Conservation (phyloP, 108 stramenopile species). For the Nitzschia sp. region DNA sequence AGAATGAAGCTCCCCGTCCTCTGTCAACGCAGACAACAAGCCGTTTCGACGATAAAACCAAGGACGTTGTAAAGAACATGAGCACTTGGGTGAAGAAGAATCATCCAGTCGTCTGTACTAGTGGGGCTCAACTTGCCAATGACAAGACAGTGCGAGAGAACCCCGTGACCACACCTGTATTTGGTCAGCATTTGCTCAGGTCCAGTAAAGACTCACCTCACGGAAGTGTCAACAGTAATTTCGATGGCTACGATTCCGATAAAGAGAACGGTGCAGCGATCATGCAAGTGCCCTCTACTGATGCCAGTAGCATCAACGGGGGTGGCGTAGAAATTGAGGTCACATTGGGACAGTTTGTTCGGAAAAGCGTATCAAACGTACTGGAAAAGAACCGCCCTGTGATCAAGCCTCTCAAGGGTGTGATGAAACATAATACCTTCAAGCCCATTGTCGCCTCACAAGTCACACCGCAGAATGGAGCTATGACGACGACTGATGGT, state of each 20-base stretch:
- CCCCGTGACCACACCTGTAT: neutral
- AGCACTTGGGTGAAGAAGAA: slow-evolving; percentile 34
- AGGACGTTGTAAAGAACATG: slow-evolving; percentile 35
- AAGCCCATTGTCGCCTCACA: neutral
- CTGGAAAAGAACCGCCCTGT: neutral
- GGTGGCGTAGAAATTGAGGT: slow-evolving; percentile 24
- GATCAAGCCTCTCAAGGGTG: neutral
- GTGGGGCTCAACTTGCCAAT: slow-evolving; percentile 45
- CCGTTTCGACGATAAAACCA: slow-evolving; percentile 45
- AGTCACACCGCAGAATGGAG: neutral
- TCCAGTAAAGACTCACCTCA: too few relatives aligned
- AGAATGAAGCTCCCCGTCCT: neutral
- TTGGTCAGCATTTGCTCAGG: slow-evolving; percentile 8
- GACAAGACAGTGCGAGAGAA: slow-evolving; percentile 28
- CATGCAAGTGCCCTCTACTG: slow-evolving; percentile 7
- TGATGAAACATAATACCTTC: neutral
- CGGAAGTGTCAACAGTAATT: neutral
- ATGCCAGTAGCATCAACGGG: slow-evolving; percentile 7
- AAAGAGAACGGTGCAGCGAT: slow-evolving; percentile 14
- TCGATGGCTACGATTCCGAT: slow-evolving; percentile 8
- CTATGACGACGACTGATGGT: neutral
- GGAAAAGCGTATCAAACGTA: slow-evolving; percentile 12
- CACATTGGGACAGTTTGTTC: slow-evolving; percentile 10
- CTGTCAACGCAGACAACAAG: neutral
- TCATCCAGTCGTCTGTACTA: slow-evolving; percentile 19